Evolutionary conservation across 495 filamentous ascomycete species (phyloP), one percentile per base, ranked within the genome.

Genomic region (Corynascus novoguineensis): DNA sequence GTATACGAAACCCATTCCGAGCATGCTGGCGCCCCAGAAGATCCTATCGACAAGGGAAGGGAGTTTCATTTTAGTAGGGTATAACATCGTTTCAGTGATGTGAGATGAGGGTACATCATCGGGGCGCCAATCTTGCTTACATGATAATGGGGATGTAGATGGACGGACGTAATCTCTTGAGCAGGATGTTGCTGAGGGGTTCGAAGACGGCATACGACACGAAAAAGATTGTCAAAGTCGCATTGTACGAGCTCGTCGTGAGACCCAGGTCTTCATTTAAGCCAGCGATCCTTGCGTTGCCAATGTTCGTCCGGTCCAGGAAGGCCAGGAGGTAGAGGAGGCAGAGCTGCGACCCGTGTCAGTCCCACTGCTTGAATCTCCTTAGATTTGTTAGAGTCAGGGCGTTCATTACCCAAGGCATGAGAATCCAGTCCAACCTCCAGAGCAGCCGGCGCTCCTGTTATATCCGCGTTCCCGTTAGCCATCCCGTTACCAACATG

Each of bases 141-240:
- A 91, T 81, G 64, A 86, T 89, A 12, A 84, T 81, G 15, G 85
- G 84, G 48, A 83, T 79, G 55, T 81, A 83, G 44, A 80, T 52
- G 27, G 75, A 77, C 1, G 80, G 80, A n/a, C 74, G 66, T 46
- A 86, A 65, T 4, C 75, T 77, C 72, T 97, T 97, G 55, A 97
- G 83, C 21, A 97, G 71, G 48, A 97, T 70, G 68, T 97, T 97
- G 40, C 91, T 95, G 32, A 92, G 58, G 0, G 91, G 90, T 75
- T 96, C 92, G 57, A 90, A 89, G 37, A 90, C 71, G 35, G 89
- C 79, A 70, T 97, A 97, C 21, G 89, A 95, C 25, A 95, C 81
- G 76, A 97, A 97, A 73, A 96, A 97, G 64, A 96, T 87, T 34
- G 86, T 86, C 1, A 96, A 79, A 5, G 84, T 76, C 10, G 79